A percentile compares a stretch with the other conserved stretches of the same genome.
These are phyloP conservation scores for Colletotrichum orchidophilum DNA, from an alignment of 2,329 filamentous ascomycete genomes.

Conservation along the genomic window DNA sequence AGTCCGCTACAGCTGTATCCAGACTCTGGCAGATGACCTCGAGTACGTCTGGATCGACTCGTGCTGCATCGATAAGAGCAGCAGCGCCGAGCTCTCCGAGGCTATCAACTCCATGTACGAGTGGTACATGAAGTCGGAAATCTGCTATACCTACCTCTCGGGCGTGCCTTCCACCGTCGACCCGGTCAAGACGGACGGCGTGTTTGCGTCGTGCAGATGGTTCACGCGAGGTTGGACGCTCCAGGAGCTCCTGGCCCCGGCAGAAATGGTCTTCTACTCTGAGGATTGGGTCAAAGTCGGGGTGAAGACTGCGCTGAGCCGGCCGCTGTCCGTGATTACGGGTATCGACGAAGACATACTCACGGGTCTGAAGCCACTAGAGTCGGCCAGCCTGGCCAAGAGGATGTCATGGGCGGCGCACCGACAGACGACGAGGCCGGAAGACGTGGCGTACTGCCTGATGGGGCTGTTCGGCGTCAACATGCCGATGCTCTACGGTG, in stretches of 20 bases:
- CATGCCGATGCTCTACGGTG: background rate
- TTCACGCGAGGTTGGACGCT: background rate
- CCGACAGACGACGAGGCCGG: background rate
- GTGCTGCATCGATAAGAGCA: background rate
- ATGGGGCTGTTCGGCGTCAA: background rate
- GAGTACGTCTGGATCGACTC: background rate
- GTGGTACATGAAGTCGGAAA: constrained; percentile 19
- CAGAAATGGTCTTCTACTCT: background rate
- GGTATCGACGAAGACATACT: background rate
- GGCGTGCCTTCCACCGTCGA: background rate
- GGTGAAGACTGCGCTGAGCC: background rate
- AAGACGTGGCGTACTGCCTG: background rate
- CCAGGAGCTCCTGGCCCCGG: background rate
- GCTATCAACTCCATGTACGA: constrained; percentile 27
- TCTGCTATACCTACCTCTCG: constrained; percentile 32
- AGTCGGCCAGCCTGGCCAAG: background rate
- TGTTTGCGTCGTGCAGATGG: background rate
- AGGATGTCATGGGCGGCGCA: background rate
- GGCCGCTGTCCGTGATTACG: background rate
- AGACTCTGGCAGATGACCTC: background rate
- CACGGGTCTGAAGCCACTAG: background rate
- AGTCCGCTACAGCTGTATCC: background rate
- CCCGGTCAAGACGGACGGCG: background rate
- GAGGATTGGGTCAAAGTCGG: background rate
- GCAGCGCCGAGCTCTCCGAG: background rate